Evolutionary conservation across 805 yeast genomes (phyloP).

Genomic region (Starmera caribaea): DNA sequence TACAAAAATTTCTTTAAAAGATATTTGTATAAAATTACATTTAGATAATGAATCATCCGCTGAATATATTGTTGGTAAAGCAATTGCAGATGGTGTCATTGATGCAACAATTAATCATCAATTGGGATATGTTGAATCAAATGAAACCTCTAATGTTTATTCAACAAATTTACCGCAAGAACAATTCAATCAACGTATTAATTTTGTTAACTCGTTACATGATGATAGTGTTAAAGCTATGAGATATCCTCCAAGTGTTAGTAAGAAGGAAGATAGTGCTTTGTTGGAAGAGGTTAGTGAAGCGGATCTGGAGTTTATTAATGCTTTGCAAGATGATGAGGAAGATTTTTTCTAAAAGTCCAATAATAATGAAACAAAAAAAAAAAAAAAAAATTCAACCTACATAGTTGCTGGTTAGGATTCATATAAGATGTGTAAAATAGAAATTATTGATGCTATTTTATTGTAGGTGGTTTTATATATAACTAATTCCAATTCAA

Average conservation of each 20-base stretch:
- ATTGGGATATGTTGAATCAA: slow-evolving; percentile 83
- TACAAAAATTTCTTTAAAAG: slow-evolving; percentile 83
- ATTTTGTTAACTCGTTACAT: slow-evolving; percentile 82
- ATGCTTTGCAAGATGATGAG: slow-evolving; percentile 18
- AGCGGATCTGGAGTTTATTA: slow-evolving; percentile 17
- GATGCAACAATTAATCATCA: slow-evolving; percentile 92
- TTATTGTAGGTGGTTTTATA: too few species aligned
- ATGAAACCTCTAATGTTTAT: slow-evolving; percentile 78
- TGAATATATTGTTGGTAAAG: slow-evolving; percentile 93
- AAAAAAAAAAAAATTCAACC: background rate
- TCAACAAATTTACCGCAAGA: slow-evolving; percentile 80
- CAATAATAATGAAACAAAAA: background rate
- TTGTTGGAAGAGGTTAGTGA: slow-evolving; percentile 7
- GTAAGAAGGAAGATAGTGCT: slow-evolving; percentile 9
- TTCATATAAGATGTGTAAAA: too few species aligned
- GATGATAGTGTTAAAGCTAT: slow-evolving; percentile 89
- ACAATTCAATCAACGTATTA: slow-evolving; percentile 87
- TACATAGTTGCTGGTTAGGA: too few species aligned
- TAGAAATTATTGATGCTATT: too few species aligned
- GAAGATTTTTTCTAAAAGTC: slow-evolving; percentile 16
- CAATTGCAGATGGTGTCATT: slow-evolving; percentile 94
- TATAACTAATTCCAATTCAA: too few species aligned
- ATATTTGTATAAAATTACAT: slow-evolving; percentile 85
- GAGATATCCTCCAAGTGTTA: slow-evolving; percentile 62
- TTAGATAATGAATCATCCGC: slow-evolving; percentile 93